Base-by-base conservation (phyloP, 2,329 filamentous ascomycete genomes). In the Lachnellula arida region DNA sequence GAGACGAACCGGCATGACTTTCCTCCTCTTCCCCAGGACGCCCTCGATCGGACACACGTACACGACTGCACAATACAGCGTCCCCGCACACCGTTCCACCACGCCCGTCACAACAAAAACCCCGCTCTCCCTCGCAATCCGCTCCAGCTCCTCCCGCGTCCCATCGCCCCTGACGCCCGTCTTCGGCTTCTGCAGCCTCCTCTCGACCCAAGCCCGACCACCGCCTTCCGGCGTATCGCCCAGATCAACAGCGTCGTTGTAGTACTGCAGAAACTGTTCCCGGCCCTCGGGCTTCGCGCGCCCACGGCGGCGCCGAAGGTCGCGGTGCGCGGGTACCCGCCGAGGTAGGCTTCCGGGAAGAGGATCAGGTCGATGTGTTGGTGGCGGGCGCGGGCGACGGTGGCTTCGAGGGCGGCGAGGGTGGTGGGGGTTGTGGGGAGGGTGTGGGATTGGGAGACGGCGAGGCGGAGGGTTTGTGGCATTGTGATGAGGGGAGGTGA, bases 281-380 rank as follows among this genome's bases (percentile, higher is more conserved):
- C 91, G 81, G 4, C 91, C 92, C 49, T 78, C 75, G 2, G 80
- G 75, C 0, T 79, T 39, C 92, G 85, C 15, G 79, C 77, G 4
- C 92, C 92, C 5, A 96, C 78, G 1, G 81, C 79, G 47, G 84
- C 85, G 4, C 91, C 91, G 67, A 96, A 96, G 50, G 77, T 76
- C 60, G 86, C 86, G 17, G 87, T 91, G 11, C 92, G 87, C 17
- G 93, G 93, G 69, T 97, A 97, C 1, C 92, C 93, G 47, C 93
- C 93, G 1, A 97, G 80, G 69, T 91, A 96, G 22, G 92, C 92
- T 75, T 97, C 92, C 0, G 93, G 93, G 59, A 97, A 92, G 51
- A 97, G 83, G 28, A 97, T 78, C 49, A 97, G 78, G 70, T 94
- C 78, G 40, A 82, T 74, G 3, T 68, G 63, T 54, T 74, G 68